Evolutionary conservation across 495 filamentous ascomycete genomes (phyloP).

Genomic region (Parmelia sp.): DNA sequence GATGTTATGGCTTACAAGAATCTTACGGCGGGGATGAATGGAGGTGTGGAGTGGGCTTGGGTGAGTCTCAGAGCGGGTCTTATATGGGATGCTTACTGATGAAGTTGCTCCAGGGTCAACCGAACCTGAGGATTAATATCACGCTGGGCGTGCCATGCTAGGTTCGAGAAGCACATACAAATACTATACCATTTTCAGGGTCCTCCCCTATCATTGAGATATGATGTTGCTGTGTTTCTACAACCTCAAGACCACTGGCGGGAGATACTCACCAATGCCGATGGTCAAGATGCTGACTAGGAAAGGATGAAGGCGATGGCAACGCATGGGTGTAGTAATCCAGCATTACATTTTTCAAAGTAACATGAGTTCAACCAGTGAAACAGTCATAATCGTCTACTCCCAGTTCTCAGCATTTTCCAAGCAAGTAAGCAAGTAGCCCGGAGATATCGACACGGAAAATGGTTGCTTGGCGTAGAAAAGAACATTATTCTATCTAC

Average conservation of each 20-base stretch:
- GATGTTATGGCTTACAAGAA: constrained; percentile 14
- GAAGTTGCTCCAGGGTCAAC: not conserved
- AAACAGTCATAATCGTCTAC: not conserved
- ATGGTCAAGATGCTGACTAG: not conserved
- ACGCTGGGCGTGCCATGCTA: not conserved
- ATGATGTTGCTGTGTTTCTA: not conserved
- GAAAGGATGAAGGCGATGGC: not conserved
- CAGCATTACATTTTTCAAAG: not conserved
- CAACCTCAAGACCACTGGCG: not conserved
- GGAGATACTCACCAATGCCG: not conserved
- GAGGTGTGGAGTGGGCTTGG: not conserved
- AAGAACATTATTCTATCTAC: no score
- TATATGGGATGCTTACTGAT: not conserved
- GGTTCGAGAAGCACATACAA: not conserved
- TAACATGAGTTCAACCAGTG: not conserved
- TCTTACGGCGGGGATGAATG: not conserved
- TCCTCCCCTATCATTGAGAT: not conserved
- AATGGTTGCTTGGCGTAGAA: not conserved
- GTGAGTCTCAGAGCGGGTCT: not conserved
- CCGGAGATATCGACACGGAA: not conserved
- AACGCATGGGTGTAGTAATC: not conserved
- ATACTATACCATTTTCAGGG: not conserved
- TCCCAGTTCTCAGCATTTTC: not conserved
- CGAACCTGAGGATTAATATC: not conserved
- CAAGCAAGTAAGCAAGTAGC: not conserved